phyloP scores from a whole-genome alignment of 1,139 yeast species.

The Candida sojae region DNA sequence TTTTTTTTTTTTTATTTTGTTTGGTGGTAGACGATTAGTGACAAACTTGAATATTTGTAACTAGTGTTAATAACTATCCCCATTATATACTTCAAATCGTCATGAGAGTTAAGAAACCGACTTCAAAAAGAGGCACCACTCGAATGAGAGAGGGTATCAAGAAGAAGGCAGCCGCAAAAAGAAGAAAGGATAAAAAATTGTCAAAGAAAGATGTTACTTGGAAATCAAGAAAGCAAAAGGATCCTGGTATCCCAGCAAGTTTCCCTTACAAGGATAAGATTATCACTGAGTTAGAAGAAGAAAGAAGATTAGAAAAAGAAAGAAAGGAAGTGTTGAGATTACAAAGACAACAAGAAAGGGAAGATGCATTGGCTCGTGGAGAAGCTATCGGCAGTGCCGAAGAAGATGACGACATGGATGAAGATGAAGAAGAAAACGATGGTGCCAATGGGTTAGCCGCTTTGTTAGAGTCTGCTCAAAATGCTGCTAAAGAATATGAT shows the following conservation, averaged over 20 bases:
- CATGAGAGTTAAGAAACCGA: constrained; percentile 64
- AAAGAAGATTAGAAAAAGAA: constrained; percentile 63
- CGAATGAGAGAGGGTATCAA: constrained; percentile 95
- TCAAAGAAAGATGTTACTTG: constrained; percentile 92
- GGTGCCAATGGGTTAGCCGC: constrained; percentile 76
- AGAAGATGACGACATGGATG: constrained; percentile 32
- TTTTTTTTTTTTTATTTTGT: neutral
- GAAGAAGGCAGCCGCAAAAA: constrained; percentile 92
- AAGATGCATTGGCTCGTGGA: constrained; percentile 48
- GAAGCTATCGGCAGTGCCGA: constrained; percentile 32
- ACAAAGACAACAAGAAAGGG: constrained; percentile 48
- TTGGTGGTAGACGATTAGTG: no score
- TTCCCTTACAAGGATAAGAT: constrained; percentile 92
- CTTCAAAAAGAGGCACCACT: constrained; percentile 84
- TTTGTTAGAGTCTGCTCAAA: constrained; percentile 83
- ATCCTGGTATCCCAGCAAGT: constrained; percentile 91
- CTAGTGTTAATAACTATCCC: neutral
- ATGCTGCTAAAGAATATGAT: constrained; percentile 72
- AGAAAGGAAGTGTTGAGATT: constrained; percentile 53
- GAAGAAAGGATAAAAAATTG: constrained; percentile 76
- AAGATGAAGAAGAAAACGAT: constrained; percentile 45
- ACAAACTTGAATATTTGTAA: neutral
- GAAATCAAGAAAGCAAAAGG: constrained; percentile 82
- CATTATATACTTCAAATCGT: neutral
- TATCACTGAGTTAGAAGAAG: constrained; percentile 76